Conservation (phyloP, 192 early-diverging fungal genomes). For the Thoreauomyces humboldtii region DNA sequence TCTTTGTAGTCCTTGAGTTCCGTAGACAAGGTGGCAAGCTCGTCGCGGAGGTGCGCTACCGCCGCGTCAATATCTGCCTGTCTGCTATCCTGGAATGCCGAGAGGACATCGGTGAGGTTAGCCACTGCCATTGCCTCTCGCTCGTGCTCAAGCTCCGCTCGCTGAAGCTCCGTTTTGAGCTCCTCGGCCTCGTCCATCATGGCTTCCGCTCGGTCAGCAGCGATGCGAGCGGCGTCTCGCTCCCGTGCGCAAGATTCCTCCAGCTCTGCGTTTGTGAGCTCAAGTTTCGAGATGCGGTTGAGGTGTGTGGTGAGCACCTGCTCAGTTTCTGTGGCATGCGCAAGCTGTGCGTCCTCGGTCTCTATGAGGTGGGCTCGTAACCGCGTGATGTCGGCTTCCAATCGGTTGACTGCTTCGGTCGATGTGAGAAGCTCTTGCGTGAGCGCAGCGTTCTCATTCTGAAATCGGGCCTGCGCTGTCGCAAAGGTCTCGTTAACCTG, state of each 20-base stretch:
- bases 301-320: conserved; percentile 50
- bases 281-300: conserved; percentile 52
- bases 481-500: no score
- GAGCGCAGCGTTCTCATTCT: no score
- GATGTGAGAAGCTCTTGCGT: conserved; percentile 5
- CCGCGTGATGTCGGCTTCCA: conserved; percentile 50
- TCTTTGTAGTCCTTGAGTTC: conserved; percentile 49
- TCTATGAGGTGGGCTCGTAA: conserved; percentile 59
- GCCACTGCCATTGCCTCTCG: conserved; percentile 56
- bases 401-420: conserved; percentile 44
- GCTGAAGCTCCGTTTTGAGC: conserved; percentile 44
- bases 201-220: conserved; percentile 38
- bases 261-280: conserved; percentile 65
- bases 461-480: no score
- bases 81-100: conserved; percentile 77
- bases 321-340: conserved; percentile 60
- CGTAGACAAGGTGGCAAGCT: background rate
- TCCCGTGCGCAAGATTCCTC: conserved; percentile 56
- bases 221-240: conserved; percentile 48
- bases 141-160: conserved; percentile 49
- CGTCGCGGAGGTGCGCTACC: conserved; percentile 2
- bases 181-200: conserved; percentile 50
- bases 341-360: conserved; percentile 55
- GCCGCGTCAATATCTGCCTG: conserved; percentile 64
- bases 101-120: conserved; percentile 85